A percentile compares a stretch with the other conserved stretches of the same genome.
These are phyloP conservation scores for Raddia guianensis DNA, from an alignment of 176 grass and related monocot genomes.

Conservation along the genomic window DNA sequence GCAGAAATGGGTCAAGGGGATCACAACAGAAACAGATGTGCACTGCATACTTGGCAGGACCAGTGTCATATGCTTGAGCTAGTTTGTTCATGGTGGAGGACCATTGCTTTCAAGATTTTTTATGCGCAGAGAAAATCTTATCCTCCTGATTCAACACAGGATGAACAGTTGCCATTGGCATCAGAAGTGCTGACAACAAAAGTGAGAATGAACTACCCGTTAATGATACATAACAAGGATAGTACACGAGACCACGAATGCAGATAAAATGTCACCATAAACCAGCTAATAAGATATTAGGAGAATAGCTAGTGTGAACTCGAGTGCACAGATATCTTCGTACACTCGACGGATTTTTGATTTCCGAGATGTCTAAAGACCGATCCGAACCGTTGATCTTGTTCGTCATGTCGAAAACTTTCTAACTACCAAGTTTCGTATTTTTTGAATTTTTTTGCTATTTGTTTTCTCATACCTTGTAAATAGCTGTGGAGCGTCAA, in stretches of 20 bases:
- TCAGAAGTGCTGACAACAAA: background rate
- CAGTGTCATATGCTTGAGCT: constrained; percentile 41
- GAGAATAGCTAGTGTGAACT: too few species aligned
- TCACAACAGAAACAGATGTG: constrained; percentile 7
- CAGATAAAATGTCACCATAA: background rate
- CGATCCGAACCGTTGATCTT: too few species aligned
- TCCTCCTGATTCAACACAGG: constrained; percentile 29
- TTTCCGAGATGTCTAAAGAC: too few species aligned
- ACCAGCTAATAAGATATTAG: background rate
- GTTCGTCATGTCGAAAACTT: too few species aligned
- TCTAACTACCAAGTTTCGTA: too few species aligned
- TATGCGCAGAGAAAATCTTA: constrained; percentile 45
- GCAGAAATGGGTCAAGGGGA: background rate
- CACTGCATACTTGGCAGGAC: constrained; percentile 1
- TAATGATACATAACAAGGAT: background rate
- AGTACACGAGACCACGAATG: background rate
- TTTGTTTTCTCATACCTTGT: too few species aligned
- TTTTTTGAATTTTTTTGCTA: too few species aligned
- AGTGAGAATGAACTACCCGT: background rate
- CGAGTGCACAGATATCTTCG: too few species aligned
- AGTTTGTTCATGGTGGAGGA: constrained; percentile 60
- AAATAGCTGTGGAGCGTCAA: too few species aligned
- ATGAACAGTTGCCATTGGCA: background rate
- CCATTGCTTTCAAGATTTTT: constrained; percentile 58
- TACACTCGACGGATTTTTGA: too few species aligned